These are phyloP conservation scores for Trichoderma breve DNA, from an alignment of 2,329 filamentous ascomycete genomes.

Conservation along the genomic window DNA sequence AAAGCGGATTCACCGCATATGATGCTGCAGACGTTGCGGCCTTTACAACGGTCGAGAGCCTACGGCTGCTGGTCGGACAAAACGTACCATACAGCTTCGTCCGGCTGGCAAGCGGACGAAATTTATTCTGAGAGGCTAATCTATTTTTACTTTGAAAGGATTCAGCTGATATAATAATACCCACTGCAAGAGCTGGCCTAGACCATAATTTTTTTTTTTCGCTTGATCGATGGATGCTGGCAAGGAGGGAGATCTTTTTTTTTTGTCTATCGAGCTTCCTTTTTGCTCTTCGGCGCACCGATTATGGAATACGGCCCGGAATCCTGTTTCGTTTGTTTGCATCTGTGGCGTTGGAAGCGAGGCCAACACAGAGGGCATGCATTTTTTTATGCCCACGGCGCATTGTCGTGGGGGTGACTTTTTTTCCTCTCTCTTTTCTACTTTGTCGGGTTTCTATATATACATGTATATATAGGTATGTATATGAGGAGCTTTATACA, in stretches of 20 bases:
- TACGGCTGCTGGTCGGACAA: slow-evolving; percentile 76
- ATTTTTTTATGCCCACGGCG: neutral
- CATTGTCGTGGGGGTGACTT: neutral
- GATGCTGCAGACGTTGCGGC: slow-evolving; percentile 76
- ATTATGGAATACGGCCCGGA: neutral
- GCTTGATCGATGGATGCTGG: neutral
- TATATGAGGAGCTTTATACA: neutral
- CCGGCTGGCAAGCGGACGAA: slow-evolving; percentile 61
- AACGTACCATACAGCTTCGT: slow-evolving; percentile 89
- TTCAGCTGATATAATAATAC: slow-evolving; percentile 14
- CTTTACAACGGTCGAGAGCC: slow-evolving; percentile 79
- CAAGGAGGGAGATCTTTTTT: neutral
- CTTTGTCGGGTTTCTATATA: neutral
- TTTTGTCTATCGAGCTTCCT: neutral
- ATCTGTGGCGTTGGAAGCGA: slow-evolving; percentile 18
- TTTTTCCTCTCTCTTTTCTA: neutral
- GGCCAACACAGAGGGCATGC: slow-evolving; percentile 8
- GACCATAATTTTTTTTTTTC: neutral
- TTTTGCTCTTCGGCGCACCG: neutral
- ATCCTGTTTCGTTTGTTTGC: slow-evolving; percentile 2
- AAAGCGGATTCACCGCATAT: slow-evolving; percentile 76
- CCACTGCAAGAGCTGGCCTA: slow-evolving; percentile 1
- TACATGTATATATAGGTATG: neutral
- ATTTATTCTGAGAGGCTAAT: slow-evolving; percentile 41
- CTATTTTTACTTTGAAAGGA: slow-evolving; percentile 1